Conservation (phyloP, 768 basidiomycete species). For the Mycena metata region DNA sequence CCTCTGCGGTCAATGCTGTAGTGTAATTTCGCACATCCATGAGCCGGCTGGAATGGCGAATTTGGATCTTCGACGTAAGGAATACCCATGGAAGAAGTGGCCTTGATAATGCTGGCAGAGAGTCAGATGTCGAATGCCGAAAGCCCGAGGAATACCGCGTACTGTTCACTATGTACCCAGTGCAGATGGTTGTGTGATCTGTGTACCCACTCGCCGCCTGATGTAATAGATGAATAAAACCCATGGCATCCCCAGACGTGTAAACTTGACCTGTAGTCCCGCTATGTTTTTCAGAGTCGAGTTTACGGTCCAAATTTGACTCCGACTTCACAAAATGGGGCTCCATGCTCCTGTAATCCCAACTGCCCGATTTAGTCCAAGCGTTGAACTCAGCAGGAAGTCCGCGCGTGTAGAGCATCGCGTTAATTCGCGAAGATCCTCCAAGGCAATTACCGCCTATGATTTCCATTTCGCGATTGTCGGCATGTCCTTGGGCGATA, state of each 20-base stretch:
- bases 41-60: constrained; percentile 7
- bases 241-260: too few species aligned
- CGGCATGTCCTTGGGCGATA: constrained; percentile 4
- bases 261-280: not conserved
- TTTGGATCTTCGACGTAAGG: constrained; percentile 17
- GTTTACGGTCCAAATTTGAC: not conserved
- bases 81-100: constrained; percentile 2
- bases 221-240: not conserved
- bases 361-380: constrained; percentile 17
- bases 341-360: constrained; percentile 8
- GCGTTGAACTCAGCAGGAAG: constrained; percentile 16
- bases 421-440: constrained; percentile 19
- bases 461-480: constrained; percentile 16
- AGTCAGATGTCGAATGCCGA: not conserved
- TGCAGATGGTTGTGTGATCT: not conserved
- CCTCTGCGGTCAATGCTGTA: constrained; percentile 5
- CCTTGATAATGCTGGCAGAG: constrained; percentile 9
- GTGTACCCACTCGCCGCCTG: constrained; percentile 7
- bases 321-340: constrained; percentile 7
- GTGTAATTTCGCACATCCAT: constrained; percentile 12
- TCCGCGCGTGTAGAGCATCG: constrained; percentile 14
- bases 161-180: constrained; percentile 11
- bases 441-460: constrained; percentile 13
- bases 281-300: not conserved
- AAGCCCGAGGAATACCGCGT: not conserved